These are phyloP conservation scores for Suhomyces kilbournensis DNA, from an alignment of 805 yeast genomes.

Conservation along the genomic window DNA sequence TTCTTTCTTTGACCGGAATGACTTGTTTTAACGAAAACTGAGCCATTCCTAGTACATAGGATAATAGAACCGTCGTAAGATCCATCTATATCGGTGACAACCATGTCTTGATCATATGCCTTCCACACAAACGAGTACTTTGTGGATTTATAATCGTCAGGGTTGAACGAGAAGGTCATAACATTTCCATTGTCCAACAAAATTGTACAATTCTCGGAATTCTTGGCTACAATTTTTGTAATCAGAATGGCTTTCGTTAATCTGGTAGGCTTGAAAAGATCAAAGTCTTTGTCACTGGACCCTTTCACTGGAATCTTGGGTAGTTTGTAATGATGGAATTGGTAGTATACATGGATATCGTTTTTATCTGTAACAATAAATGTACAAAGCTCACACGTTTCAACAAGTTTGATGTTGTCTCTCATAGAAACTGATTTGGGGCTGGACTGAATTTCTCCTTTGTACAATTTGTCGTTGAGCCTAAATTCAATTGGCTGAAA, in stretches of 20 bases:
- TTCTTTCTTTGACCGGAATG: constrained; percentile 24
- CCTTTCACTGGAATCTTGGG: constrained; percentile 38
- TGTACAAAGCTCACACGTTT: constrained; percentile 69
- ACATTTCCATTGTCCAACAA: constrained; percentile 62
- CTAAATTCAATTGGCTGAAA: constrained; percentile 21
- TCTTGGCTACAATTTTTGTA: constrained; percentile 31
- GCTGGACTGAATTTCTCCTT: constrained; percentile 36
- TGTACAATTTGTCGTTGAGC: constrained; percentile 24
- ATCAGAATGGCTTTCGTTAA: constrained; percentile 41
- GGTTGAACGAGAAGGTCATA: constrained; percentile 32
- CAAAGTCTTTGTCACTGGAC: constrained; percentile 44
- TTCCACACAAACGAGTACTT: constrained; percentile 58
- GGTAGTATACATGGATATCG: constrained; percentile 61
- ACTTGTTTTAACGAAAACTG: constrained; percentile 49
- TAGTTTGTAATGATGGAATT: constrained; percentile 53
- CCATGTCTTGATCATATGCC: constrained; percentile 55
- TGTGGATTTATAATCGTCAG: constrained; percentile 30
- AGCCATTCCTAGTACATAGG: constrained; percentile 66
- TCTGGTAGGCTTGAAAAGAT: constrained; percentile 50
- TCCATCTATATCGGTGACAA: constrained; percentile 65
- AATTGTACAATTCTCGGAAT: constrained; percentile 44
- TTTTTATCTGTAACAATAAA: constrained; percentile 55
- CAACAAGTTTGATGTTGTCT: constrained; percentile 53
- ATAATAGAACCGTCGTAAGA: constrained; percentile 67
- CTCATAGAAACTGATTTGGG: constrained; percentile 43